Evolutionary conservation across 495 filamentous ascomycete genomes (phyloP).

Genomic region (Annulohypoxylon stygium): DNA sequence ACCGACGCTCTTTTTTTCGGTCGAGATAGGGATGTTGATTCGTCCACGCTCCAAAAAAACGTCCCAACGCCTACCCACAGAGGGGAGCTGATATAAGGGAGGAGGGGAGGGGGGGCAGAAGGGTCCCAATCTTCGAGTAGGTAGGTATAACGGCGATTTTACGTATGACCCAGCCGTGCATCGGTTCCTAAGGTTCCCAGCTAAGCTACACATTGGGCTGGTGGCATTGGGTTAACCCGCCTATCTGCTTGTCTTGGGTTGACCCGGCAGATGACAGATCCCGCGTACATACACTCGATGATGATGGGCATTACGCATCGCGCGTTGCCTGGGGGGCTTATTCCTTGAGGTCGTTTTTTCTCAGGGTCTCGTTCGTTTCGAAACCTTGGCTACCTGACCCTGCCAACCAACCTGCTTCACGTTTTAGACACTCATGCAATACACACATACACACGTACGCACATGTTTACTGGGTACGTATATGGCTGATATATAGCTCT

Average conservation of each 20-base stretch:
- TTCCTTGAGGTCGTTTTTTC: neutral
- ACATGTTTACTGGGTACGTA: neutral
- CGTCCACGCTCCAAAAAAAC: conserved; percentile 11
- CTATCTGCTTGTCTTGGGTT: conserved; percentile 7
- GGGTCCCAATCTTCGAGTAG: neutral
- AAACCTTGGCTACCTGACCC: neutral
- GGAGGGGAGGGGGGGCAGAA: neutral
- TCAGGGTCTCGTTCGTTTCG: neutral
- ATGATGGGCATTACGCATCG: conserved; percentile 7
- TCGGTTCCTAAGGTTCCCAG: neutral
- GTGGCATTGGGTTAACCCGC: neutral
- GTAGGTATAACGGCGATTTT: neutral
- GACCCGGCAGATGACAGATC: conserved; percentile 11
- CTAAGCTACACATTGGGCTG: neutral
- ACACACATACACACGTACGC: conserved; percentile 6
- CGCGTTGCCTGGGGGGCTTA: neutral
- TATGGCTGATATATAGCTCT: neutral
- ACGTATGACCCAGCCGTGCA: neutral
- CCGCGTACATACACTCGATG: neutral
- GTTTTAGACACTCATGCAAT: neutral
- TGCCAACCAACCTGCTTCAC: neutral
- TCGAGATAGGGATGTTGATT: conserved; percentile 35
- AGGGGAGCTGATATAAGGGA: neutral
- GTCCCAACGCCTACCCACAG: neutral
- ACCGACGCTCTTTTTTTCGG: conserved; percentile 29